These are phyloP conservation scores for Knufia fluminis DNA, from an alignment of 2,329 filamentous ascomycete species.

Conservation along the genomic window DNA sequence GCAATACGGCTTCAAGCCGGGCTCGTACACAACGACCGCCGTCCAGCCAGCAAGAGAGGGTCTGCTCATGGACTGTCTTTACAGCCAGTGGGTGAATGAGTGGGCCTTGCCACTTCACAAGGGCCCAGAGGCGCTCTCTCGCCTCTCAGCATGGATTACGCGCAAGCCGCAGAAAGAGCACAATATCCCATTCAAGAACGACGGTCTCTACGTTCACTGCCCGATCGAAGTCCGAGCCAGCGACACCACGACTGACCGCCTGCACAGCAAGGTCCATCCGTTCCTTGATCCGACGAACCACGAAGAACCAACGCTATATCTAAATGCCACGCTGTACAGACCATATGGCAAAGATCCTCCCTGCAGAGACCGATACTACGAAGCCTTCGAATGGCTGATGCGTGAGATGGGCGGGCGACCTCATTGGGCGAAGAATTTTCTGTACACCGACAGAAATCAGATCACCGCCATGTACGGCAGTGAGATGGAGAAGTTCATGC, in stretches of 20 bases:
- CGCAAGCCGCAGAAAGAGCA: constrained; percentile 58
- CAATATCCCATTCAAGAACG: constrained; percentile 69
- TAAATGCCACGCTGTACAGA: constrained; percentile 83
- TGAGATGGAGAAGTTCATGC: constrained; percentile 57
- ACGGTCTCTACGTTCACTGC: constrained; percentile 75
- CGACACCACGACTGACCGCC: constrained; percentile 46
- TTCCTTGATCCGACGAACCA: constrained; percentile 63
- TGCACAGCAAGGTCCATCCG: constrained; percentile 38
- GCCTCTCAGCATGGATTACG: constrained; percentile 80
- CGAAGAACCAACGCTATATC: constrained; percentile 68
- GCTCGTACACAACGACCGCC: constrained; percentile 59
- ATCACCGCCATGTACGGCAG: constrained; percentile 60
- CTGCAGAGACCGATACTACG: constrained; percentile 67
- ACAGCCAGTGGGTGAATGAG: constrained; percentile 97
- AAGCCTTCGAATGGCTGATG: constrained; percentile 88
- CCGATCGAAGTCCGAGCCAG: constrained; percentile 84
- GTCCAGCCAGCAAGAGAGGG: constrained; percentile 72
- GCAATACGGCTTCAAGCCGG: constrained; percentile 78
- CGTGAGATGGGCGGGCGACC: constrained; percentile 70
- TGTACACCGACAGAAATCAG: constrained; percentile 47
- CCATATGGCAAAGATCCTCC: constrained; percentile 72
- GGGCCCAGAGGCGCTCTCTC: constrained; percentile 75
- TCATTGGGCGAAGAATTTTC: constrained; percentile 92
- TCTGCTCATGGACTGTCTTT: constrained; percentile 91
- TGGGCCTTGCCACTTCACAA: constrained; percentile 84